Percentiles rank a stretch among this genome's conserved stretches.
Conservation (phyloP, 2,329 filamentous ascomycete genomes). For the Hymenoscyphus albidus region DNA sequence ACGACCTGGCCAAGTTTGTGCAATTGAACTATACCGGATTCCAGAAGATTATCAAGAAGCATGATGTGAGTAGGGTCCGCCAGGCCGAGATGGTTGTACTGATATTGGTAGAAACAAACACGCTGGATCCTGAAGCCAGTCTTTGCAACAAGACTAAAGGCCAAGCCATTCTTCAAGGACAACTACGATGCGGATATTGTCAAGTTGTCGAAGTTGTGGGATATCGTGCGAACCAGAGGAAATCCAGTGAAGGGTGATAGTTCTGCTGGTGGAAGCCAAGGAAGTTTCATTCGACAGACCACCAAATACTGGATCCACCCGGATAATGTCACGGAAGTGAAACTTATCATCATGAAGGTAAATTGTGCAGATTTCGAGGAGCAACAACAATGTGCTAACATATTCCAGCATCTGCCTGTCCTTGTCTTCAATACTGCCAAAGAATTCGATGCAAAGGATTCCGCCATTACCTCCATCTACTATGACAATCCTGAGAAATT, state of each 20-base stretch:
- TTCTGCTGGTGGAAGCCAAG: constrained; percentile 83
- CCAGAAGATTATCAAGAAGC: constrained; percentile 99
- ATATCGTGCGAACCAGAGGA: constrained; percentile 87
- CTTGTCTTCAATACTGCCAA: constrained; percentile 97
- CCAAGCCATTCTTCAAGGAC: constrained; percentile 97
- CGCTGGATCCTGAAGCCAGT: constrained; percentile 89
- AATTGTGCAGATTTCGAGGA: background rate
- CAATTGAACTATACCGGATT: constrained; percentile 98
- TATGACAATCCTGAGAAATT: constrained; percentile 93
- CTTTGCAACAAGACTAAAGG: constrained; percentile 91
- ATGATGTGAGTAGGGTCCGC: constrained; percentile 63
- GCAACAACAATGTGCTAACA: constrained; percentile 19
- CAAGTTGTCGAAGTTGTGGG: constrained; percentile 91
- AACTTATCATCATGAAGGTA: constrained; percentile 90
- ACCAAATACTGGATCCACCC: constrained; percentile 99
- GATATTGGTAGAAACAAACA: constrained; percentile 72
- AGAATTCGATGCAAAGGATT: constrained; percentile 86
- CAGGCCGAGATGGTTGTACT: constrained; percentile 7
- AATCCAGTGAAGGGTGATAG: constrained; percentile 91
- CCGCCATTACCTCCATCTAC: constrained; percentile 97
- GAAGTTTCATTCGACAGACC: constrained; percentile 93
- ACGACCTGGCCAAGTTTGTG: constrained; percentile 96
- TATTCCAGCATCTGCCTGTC: constrained; percentile 75
- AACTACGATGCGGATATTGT: constrained; percentile 97
- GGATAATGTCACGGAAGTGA: constrained; percentile 96